Conservation (phyloP, 2,329 filamentous ascomycete genomes). For the Colletotrichum gigasporum region DNA sequence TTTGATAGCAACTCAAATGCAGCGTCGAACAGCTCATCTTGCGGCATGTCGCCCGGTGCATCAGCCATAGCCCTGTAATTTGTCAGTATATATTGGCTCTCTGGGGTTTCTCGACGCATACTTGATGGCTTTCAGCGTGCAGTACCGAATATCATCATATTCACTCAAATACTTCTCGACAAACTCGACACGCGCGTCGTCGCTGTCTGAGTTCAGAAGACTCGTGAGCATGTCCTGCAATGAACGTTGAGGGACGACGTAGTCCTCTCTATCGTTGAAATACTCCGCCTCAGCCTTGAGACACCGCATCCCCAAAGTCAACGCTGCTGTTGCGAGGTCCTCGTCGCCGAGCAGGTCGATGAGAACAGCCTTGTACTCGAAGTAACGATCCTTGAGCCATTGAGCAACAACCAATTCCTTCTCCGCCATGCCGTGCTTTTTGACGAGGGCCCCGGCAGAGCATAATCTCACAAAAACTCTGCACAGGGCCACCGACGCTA, state of each 20-base stretch:
- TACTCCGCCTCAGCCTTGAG: conserved; percentile 81
- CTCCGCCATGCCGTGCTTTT: conserved; percentile 72
- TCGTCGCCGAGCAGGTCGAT: conserved; percentile 69
- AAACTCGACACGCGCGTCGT: conserved; percentile 75
- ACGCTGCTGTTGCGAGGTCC: conserved; percentile 72
- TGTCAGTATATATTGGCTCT: conserved; percentile 13
- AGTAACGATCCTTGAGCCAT: conserved; percentile 81
- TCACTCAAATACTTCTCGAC: conserved; percentile 80
- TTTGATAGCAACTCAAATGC: conserved; percentile 70
- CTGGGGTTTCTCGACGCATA: conserved; percentile 53
- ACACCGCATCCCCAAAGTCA: conserved; percentile 85
- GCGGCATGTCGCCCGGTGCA: conserved; percentile 32
- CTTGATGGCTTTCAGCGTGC: conserved; percentile 80
- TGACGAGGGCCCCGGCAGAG: conserved; percentile 75
- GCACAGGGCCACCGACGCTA: conserved; percentile 84
- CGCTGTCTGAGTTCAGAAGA: conserved; percentile 67
- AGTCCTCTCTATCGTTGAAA: conserved; percentile 68
- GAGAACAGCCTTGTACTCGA: conserved; percentile 74
- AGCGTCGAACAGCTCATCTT: conserved; percentile 59
- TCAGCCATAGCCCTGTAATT: conserved; percentile 43
- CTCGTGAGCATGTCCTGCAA: conserved; percentile 72
- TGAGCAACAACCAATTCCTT: conserved; percentile 78
- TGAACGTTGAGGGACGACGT: conserved; percentile 74
- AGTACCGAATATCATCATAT: conserved; percentile 86
- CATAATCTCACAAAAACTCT: conserved; percentile 86